Evolutionary conservation across 75 land plant genomes (phyloP).

Genomic region (Sequoia sempervirens): DNA sequence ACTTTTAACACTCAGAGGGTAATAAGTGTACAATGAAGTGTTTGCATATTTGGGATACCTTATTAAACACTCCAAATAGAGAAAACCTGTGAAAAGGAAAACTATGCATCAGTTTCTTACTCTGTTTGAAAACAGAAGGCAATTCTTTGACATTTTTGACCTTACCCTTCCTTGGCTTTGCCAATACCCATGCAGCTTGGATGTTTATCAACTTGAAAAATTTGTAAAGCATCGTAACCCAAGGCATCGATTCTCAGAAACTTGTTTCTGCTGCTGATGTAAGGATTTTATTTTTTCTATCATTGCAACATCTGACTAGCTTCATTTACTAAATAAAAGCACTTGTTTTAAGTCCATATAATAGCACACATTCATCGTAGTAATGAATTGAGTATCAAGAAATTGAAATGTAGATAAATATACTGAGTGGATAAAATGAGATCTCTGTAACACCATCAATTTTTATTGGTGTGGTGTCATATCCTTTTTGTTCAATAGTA

Average conservation of each 20-base stretch:
- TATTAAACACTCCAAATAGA: conserved; percentile 90
- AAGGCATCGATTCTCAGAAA: conserved; percentile 80
- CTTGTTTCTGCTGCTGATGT: conserved; percentile 50
- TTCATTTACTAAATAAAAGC: not conserved
- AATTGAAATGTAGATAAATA: conserved; percentile 8
- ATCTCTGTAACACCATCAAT: conserved; percentile 71
- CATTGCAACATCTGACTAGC: not conserved
- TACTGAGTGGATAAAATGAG: conserved; percentile 66
- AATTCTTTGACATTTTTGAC: not conserved
- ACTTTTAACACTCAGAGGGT: not conserved
- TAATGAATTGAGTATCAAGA: not conserved
- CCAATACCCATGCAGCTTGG: conserved; percentile 99
- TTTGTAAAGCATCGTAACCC: conserved; percentile 84
- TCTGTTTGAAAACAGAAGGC: not conserved
- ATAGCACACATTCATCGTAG: not conserved
- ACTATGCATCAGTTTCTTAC: not conserved
- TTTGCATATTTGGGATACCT: conserved; percentile 39
- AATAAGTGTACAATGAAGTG: not conserved
- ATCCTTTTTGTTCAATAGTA: conserved; percentile 50
- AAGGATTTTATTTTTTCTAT: not conserved
- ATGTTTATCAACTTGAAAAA: conserved; percentile 93
- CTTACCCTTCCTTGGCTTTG: conserved; percentile 95
- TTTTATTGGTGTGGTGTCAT: conserved; percentile 48
- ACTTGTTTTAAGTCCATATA: not conserved
- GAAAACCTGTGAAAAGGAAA: conserved; percentile 70